phyloP scores from a whole-genome alignment of 371 early-diverging fungal species.

The Umbelopsis sp. region DNA sequence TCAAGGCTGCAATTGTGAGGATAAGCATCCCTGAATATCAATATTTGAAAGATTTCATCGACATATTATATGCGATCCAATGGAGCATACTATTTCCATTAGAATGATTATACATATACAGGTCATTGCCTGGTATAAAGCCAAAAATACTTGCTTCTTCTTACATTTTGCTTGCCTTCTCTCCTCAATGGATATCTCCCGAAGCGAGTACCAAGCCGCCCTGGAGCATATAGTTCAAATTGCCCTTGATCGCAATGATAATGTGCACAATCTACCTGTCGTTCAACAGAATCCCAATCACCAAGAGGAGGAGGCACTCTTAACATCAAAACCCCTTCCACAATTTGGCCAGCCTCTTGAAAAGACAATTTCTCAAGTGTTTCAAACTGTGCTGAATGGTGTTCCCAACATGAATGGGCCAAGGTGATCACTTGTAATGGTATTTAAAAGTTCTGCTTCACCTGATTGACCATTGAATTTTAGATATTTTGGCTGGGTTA shows the following conservation, averaged over 20 bases:
- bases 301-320: not conserved
- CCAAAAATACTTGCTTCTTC: too few species aligned
- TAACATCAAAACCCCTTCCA: not conserved
- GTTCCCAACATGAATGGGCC: not conserved
- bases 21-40: too few species aligned
- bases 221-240: not conserved
- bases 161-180: too few species aligned
- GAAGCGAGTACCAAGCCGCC: not conserved
- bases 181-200: not conserved
- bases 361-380: not conserved
- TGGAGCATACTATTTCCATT: too few species aligned
- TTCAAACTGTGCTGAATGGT: not conserved
- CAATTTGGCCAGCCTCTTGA: not conserved
- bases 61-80: too few species aligned
- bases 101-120: too few species aligned
- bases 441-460: not conserved
- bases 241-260: not conserved
- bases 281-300: not conserved
- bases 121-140: too few species aligned
- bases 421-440: not conserved
- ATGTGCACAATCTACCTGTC: not conserved
- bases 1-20: too few species aligned
- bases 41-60: too few species aligned
- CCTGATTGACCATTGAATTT: not conserved
- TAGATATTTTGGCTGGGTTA: conserved; percentile 9